Evolutionary conservation across 2,329 filamentous ascomycete genomes (phyloP).

Genomic region (Botrytis porri): DNA sequence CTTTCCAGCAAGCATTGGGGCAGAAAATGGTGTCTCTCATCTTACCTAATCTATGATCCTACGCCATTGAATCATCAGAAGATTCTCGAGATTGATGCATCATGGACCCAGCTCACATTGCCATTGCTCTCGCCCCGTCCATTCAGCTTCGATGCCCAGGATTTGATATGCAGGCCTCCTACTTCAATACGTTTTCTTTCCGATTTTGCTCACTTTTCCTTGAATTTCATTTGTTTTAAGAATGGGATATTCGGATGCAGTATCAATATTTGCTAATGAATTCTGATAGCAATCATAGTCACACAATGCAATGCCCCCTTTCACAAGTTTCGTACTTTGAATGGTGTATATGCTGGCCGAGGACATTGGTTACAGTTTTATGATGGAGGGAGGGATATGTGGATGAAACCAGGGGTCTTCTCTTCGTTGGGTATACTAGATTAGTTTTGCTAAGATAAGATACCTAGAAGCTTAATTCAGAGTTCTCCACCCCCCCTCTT

Average conservation of each 20-base stretch:
- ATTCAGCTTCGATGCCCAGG: not conserved
- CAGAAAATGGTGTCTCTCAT: not conserved
- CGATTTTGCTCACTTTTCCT: fast-evolving
- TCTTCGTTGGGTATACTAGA: not conserved
- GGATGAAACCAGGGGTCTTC: not conserved
- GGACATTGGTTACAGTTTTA: not conserved
- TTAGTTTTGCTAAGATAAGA: not conserved
- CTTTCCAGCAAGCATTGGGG: not conserved
- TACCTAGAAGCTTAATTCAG: not conserved
- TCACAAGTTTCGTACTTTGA: not conserved
- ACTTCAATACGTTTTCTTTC: not conserved
- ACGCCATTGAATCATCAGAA: not conserved
- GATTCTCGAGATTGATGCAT: too few species aligned
- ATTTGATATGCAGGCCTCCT: not conserved
- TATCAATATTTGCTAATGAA: not conserved
- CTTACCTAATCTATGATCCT: not conserved
- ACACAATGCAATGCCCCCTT: not conserved
- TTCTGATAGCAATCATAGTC: not conserved
- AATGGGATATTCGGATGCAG: not conserved
- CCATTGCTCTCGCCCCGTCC: not conserved
- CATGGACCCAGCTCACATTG: not conserved
- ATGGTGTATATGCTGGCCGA: not conserved
- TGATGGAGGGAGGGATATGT: not conserved
- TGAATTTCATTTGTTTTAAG: not conserved
- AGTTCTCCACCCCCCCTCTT: not conserved